Evolutionary conservation across 2,329 filamentous ascomycete species (phyloP), one percentile per base, ranked within the genome.

Genomic region (Chaetomiaceae sp.): DNA sequence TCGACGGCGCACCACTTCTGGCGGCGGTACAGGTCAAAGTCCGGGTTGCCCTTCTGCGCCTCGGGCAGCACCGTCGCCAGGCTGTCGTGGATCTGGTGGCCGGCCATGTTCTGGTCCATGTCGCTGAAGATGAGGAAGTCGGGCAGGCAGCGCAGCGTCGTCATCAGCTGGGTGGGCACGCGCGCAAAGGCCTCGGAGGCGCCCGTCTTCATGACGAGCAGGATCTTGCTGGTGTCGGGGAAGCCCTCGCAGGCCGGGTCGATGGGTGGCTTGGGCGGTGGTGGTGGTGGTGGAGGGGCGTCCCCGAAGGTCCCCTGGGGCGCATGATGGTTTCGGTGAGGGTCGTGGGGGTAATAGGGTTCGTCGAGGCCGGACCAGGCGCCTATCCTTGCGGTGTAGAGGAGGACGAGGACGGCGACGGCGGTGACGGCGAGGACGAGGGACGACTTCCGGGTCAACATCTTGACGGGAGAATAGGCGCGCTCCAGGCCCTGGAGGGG

Each of bases 91-190:
- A 80, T 66, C 23, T 71, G 65, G 49, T 71, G 66, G 5, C 74
- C 75, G 7, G 68, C 75, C 31, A 81, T 70, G 8, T 66, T 67
- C 61, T 79, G 72, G 23, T 73, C 70, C 53, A 83, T 70, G 58
- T 87, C 82, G 36, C 77, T 78, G 65, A 82, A 87, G 61, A 84
- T 70, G 47, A 82, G 71, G 51, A 75, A 78, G 59, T 84, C 76
- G 53, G 71, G 67, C 8, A 77, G 61, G 58, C 79, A 82, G 37
- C 47, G 51, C 12, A 63, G 57, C 47, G 72, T 72, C 6, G 80
- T 81, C 61, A 80, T 67, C 20, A 82, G 69, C 59, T 82, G 79
- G 3, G 75, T 79, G 2, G 80, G 78, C 2, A 83, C 65, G 42
- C 74, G 76, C 27, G 73, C 68, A 54, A 72, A 78, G 17, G 77